Evolutionary conservation across 371 early-diverging fungal genomes (phyloP), one percentile per base, ranked within the genome.

Genomic region (Lichtheimia ornata): DNA sequence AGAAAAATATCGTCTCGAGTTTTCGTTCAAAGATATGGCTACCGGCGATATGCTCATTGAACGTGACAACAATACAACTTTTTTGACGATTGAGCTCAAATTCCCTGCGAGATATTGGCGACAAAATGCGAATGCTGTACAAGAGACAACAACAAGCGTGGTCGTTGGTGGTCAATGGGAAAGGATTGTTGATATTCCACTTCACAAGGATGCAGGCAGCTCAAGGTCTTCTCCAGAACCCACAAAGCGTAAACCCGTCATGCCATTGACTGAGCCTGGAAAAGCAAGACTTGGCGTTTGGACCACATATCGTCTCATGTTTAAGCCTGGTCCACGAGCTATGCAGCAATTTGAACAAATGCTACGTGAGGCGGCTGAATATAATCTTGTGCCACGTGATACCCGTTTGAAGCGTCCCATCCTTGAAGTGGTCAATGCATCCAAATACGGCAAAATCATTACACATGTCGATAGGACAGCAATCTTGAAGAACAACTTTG

Each of bases 341-440:
- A 17, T 27, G 0, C n/a, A 35, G 0, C 24, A 56, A 1, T 75
- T 83, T 27, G 56, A 68, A n/a, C 9, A 50, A 5, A 57, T 75
- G 54, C 28, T 81, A 22, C n/a, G 60, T 4, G 59, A 69, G 12
- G 76, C 76, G 2, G 77, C 75, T 1, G 67, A 72, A 14, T 84
- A 58, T 44, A 81, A 84, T 27, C 62, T 84, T 15, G 67, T 78
- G 0, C 76, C 77, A 4, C 65, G 64, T 2, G 58, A 69, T 12
- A 41, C 18, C 4, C 27, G 27, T 20, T 53, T n/a, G 41, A 57
- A 12, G 13, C 49, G 24, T 22, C 14, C 17, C 9, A 28, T 44
- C 0, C 53, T 61, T 20, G 35, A 45, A 27, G 61, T 61, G 4
- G 15, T 53, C 15, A 28, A 49, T 5, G 61, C 53, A 40, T 61